Conservation (phyloP, 495 filamentous ascomycete species). For the Neurospora sp. region DNA sequence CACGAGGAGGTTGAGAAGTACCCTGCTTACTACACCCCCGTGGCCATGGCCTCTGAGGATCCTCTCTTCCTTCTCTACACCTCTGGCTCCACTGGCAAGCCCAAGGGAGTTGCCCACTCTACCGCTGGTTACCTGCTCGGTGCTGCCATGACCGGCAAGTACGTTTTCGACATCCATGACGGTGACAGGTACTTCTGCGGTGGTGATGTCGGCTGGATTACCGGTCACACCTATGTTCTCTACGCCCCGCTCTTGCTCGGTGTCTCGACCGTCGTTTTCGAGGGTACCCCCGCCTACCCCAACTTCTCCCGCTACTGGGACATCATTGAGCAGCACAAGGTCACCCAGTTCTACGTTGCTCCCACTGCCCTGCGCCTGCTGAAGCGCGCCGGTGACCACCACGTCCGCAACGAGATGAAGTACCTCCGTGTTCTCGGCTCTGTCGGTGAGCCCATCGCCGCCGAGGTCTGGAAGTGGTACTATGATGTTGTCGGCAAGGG, state of each 20-base stretch:
- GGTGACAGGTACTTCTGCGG: slow-evolving; percentile 93
- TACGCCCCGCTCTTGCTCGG: slow-evolving; percentile 91
- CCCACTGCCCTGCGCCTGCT: slow-evolving; percentile 87
- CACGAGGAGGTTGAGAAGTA: slow-evolving; percentile 96
- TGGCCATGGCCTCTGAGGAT: slow-evolving; percentile 83
- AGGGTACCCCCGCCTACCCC: slow-evolving; percentile 95
- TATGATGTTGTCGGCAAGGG: slow-evolving; percentile 91
- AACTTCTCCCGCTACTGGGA: slow-evolving; percentile 99
- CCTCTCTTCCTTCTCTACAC: slow-evolving; percentile 97
- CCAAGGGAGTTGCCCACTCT: slow-evolving; percentile 98
- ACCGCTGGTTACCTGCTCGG: slow-evolving; percentile 91
- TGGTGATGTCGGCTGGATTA: slow-evolving; percentile 99
- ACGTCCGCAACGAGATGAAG: slow-evolving; percentile 83
- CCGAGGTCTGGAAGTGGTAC: slow-evolving; percentile 99
- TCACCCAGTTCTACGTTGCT: slow-evolving; percentile 98
- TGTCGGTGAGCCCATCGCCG: slow-evolving; percentile 97
- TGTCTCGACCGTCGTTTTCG: slow-evolving; percentile 94
- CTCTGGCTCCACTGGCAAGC: slow-evolving; percentile 94
- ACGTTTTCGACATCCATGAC: slow-evolving; percentile 96
- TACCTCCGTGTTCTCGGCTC: slow-evolving; percentile 83
- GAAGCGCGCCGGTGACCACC: slow-evolving; percentile 89
- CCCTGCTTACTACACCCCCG: slow-evolving; percentile 79
- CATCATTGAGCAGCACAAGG: slow-evolving; percentile 86
- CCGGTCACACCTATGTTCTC: slow-evolving; percentile 98
- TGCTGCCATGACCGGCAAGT: slow-evolving; percentile 89